Evolutionary conservation across 108 stramenopile genomes (phyloP), one percentile per base, ranked within the genome.

Genomic region (Nitzschia palea): DNA sequence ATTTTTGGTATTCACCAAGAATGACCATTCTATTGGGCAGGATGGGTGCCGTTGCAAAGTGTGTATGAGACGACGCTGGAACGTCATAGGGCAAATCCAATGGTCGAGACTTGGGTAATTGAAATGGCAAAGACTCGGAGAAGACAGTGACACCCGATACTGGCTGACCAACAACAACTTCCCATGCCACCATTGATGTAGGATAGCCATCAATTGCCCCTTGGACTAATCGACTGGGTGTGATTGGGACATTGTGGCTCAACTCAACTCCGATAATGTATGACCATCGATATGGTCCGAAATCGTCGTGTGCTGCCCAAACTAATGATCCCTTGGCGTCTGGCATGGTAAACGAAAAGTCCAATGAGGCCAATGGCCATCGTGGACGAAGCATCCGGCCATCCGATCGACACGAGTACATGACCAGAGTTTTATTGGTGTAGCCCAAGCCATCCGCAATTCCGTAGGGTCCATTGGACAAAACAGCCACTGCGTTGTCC

Each of bases 401-500:
- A 31, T 70, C 68, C 2, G 25, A n/a, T 36, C 68, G 68, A 43
- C 68, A 70, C 3, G 68, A 5, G 36, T 61, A 53, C 68, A 70
- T 70, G 12, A 56, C 44, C 18, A 70, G n/a, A 5, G 59, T 61
- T 15, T 37, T 35, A 44, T 70, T 59, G 18, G 28, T 32, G 8
- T 18, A 14, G 3, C 28, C 40, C 57, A 60, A 8, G 3, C 4
- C 42, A 27, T 70, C 68, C 17, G 42, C 56, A 22, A 60, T 44
- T 2, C 68, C 68, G 32, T 70, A 70, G 3, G 68, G 68, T 30
- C 68, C 68, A 27, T 43, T 43, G 20, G 68, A 58, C 29, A 70
- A 48, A n/a, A 70, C 40, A 4, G 68, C 59, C 35, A 70, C 66
- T 2, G 66, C 66, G 56, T 67, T 67, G 54, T 67, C 66, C 23